Percentiles rank a stretch among this genome's conserved stretches.
These are phyloP conservation scores for Microbotryum scabiosae DNA, from an alignment of 1,284 basidiomycete genomes.

Conservation along the genomic window DNA sequence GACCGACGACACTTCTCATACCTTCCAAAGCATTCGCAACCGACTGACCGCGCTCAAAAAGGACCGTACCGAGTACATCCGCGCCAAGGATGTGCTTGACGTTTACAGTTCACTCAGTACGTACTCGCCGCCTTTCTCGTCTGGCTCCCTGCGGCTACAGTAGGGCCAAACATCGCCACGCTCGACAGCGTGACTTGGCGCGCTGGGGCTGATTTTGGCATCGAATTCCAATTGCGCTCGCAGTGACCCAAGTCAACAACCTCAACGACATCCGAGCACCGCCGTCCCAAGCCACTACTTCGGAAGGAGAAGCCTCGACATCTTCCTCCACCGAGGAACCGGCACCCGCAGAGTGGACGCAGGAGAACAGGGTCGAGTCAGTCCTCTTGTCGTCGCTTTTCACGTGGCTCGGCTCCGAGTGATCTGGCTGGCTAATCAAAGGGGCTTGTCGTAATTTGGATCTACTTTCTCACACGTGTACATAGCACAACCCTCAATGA, in stretches of 20 bases:
- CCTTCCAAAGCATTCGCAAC: constrained; percentile 68
- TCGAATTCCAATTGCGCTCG: not conserved
- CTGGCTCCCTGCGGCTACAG: not conserved
- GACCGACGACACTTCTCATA: constrained; percentile 29
- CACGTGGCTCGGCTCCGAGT: too few species aligned
- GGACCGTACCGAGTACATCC: constrained; percentile 44
- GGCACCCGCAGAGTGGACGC: constrained; percentile 3
- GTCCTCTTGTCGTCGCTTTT: too few species aligned
- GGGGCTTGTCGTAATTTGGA: constrained; percentile 6
- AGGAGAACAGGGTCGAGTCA: constrained; percentile 63
- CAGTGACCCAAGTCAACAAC: constrained; percentile 84
- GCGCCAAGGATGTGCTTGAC: constrained; percentile 72
- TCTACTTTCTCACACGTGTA: too few species aligned
- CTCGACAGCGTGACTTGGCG: not conserved
- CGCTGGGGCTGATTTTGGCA: not conserved
- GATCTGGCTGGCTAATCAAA: too few species aligned
- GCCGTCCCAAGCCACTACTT: not conserved
- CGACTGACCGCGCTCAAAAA: constrained; percentile 52
- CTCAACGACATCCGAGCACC: constrained; percentile 80
- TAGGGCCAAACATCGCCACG: not conserved
- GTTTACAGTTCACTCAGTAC: constrained; percentile 85
- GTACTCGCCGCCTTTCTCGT: constrained; percentile 11
- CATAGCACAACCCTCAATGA: constrained; percentile 68
- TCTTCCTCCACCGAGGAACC: not conserved
- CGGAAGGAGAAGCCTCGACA: constrained; percentile 2